phyloP scores from a whole-genome alignment of 2,329 filamentous ascomycete species.

The Ceratocystis albifundus region DNA sequence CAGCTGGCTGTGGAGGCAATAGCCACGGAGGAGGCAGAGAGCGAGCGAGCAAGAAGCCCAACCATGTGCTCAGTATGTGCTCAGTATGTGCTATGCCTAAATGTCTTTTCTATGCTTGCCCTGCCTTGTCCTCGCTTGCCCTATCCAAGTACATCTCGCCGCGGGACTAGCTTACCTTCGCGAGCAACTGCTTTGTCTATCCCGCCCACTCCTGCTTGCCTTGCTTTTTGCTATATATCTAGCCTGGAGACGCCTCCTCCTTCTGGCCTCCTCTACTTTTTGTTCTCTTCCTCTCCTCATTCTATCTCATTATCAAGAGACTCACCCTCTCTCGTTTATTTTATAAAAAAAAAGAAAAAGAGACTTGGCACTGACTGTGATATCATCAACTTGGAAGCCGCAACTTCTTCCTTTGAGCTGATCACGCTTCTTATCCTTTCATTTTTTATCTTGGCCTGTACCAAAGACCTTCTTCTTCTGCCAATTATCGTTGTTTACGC shows the following conservation, averaged over 20 bases:
- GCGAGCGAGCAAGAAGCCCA: too few species aligned
- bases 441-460: background rate
- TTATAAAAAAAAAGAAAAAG: too few species aligned
- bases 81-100: too few species aligned
- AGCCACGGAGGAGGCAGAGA: background rate
- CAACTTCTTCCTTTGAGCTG: conserved; percentile 8
- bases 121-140: too few species aligned
- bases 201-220: background rate
- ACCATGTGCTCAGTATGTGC: too few species aligned
- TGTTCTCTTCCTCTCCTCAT: background rate
- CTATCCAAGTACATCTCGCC: too few species aligned
- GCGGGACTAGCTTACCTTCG: too few species aligned
- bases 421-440: background rate
- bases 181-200: too few species aligned
- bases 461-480: background rate
- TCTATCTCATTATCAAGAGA: conserved; percentile 15
- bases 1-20: background rate
- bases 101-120: too few species aligned
- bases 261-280: background rate
- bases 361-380: conserved; percentile 12
- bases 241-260: background rate
- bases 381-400: background rate
- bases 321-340: conserved; percentile 9
- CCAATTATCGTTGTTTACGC: background rate
- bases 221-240: conserved; percentile 14